Evolutionary conservation across 2,329 filamentous ascomycete species (phyloP).

Genomic region (Claviceps spartinae): DNA sequence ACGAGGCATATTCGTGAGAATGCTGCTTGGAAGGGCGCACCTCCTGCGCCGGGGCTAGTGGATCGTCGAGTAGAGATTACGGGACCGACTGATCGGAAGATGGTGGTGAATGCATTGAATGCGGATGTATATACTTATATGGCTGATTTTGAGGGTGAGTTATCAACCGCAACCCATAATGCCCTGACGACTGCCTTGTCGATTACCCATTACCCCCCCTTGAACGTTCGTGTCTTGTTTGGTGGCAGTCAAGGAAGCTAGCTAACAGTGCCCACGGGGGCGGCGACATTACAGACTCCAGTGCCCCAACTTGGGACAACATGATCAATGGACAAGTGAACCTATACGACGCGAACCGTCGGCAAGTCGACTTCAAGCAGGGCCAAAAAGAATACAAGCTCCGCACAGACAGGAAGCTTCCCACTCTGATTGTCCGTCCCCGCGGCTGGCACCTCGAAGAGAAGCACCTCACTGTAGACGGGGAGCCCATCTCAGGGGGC

Average conservation of each 20-base stretch:
- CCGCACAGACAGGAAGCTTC: constrained; percentile 69
- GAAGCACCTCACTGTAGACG: constrained; percentile 94
- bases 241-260: too few relatives aligned
- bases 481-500: constrained; percentile 81
- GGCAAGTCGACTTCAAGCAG: constrained; percentile 91
- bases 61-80: constrained; percentile 96
- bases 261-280: too few relatives aligned
- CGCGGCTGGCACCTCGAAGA: constrained; percentile 97
- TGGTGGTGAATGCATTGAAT: constrained; percentile 96
- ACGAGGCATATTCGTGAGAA: constrained; percentile 92
- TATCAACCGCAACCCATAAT: not conserved
- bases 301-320: constrained; percentile 94
- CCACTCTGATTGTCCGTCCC: constrained; percentile 86
- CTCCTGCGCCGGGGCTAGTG: constrained; percentile 80
- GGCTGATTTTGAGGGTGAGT: constrained; percentile 91
- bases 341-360: constrained; percentile 88
- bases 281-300: constrained; percentile 52
- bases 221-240: too few relatives aligned
- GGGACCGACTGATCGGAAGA: constrained; percentile 92
- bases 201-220: too few relatives aligned
- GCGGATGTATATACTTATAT: constrained; percentile 97
- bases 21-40: constrained; percentile 82
- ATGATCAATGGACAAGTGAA: constrained; percentile 99
- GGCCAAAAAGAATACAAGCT: constrained; percentile 96
- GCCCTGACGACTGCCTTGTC: too few relatives aligned